A percentile compares a stretch with the other conserved stretches of the same genome.
These are phyloP conservation scores for Lactarius sp. DNA, from an alignment of 768 basidiomycete genomes.

Conservation along the genomic window DNA sequence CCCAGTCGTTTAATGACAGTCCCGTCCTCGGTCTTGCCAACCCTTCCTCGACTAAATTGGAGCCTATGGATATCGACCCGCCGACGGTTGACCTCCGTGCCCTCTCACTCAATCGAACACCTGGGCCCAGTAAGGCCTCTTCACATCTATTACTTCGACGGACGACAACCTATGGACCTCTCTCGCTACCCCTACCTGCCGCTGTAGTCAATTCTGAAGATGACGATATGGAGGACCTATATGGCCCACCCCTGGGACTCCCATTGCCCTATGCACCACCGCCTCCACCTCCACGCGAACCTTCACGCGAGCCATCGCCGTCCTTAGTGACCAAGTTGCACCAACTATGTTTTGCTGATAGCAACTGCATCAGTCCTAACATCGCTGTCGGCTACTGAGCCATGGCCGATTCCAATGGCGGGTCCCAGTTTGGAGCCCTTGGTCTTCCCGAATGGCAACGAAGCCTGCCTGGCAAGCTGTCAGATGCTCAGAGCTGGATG, in stretches of 20 bases:
- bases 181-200: background rate
- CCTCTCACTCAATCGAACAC: constrained; percentile 7
- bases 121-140: background rate
- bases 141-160: background rate
- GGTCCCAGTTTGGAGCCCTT: too few species aligned
- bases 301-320: background rate
- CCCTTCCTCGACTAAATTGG: background rate
- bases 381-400: too few species aligned
- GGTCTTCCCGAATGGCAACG: too few species aligned
- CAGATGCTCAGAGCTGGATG: too few species aligned
- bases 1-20: background rate
- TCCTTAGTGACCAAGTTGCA: background rate
- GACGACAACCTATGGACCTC: background rate
- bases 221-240: constrained; percentile 14
- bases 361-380: too few species aligned
- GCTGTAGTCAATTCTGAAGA: background rate
- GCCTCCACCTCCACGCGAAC: background rate
- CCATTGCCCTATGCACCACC: background rate
- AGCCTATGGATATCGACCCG: constrained; percentile 14
- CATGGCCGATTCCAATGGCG: too few species aligned
- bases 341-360: too few species aligned
- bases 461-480: too few species aligned
- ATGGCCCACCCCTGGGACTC: background rate
- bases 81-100: constrained; percentile 19
- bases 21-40: background rate